Evolutionary conservation across 768 basidiomycete species (phyloP).

Genomic region (Lanmaoa pseudosensibilis): DNA sequence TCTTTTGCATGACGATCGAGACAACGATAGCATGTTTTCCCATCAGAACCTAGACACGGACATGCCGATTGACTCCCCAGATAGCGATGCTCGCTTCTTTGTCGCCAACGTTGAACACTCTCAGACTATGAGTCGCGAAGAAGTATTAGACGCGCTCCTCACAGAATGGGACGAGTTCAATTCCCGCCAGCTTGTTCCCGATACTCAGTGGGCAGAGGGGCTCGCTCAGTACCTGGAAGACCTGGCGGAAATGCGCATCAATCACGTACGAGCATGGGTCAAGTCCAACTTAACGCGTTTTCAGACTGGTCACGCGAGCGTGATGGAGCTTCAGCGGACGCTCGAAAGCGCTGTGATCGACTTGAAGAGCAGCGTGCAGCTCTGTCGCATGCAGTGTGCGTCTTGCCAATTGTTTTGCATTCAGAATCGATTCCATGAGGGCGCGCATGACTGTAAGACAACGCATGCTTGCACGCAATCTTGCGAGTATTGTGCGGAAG

Average conservation of each 20-base stretch:
- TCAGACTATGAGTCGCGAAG: slow-evolving; percentile 13
- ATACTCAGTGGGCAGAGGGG: slow-evolving; percentile 42
- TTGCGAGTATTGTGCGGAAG: slow-evolving; percentile 45
- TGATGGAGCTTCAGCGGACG: slow-evolving; percentile 44
- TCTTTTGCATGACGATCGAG: not conserved
- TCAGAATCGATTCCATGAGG: slow-evolving; percentile 45
- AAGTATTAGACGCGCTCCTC: slow-evolving; percentile 15
- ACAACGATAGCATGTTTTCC: not conserved
- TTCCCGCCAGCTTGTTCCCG: slow-evolving; percentile 37
- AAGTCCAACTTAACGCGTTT: slow-evolving; percentile 50
- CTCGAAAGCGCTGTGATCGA: slow-evolving; percentile 46
- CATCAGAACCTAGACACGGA: slow-evolving; percentile 57
- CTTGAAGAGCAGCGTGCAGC: slow-evolving; percentile 46
- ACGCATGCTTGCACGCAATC: slow-evolving; percentile 43
- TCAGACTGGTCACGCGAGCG: slow-evolving; percentile 42
- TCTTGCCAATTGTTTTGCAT: slow-evolving; percentile 52
- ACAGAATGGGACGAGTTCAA: slow-evolving; percentile 33
- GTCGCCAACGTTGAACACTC: slow-evolving; percentile 18
- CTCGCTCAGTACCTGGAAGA: slow-evolving; percentile 42
- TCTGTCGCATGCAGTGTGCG: slow-evolving; percentile 52
- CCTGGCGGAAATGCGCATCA: slow-evolving; percentile 46
- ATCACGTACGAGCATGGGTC: slow-evolving; percentile 53
- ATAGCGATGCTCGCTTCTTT: slow-evolving; percentile 40
- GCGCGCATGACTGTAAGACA: slow-evolving; percentile 50
- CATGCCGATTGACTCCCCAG: slow-evolving; percentile 35